These are phyloP conservation scores for Chamaenerion angustifolium DNA, from an alignment of 345 rosid species.

Conservation along the genomic window DNA sequence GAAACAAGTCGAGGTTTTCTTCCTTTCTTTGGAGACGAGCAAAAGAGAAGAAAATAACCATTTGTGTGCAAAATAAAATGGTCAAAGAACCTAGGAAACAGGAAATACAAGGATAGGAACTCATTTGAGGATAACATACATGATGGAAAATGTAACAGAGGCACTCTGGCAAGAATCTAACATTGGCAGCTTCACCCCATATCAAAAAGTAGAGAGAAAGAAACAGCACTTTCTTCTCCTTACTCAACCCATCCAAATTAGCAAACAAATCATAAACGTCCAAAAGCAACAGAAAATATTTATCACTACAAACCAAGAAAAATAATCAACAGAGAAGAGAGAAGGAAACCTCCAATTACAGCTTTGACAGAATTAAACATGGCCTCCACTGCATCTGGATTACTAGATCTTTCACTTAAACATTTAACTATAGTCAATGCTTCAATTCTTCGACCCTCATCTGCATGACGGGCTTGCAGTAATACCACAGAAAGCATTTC, in stretches of 20 bases:
- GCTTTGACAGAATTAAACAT: too few relatives aligned
- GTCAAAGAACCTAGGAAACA: too few relatives aligned
- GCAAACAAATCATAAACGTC: too few relatives aligned
- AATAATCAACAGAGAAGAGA: too few relatives aligned
- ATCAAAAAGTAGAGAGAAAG: slow-evolving; percentile 72
- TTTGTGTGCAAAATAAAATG: too few relatives aligned
- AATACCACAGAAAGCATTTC: slow-evolving; percentile 51
- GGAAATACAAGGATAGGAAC: not conserved
- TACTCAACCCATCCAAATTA: slow-evolving; percentile 60
- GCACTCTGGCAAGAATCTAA: slow-evolving; percentile 19
- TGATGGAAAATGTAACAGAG: slow-evolving; percentile 73
- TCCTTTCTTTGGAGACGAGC: not conserved
- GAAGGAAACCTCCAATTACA: too few relatives aligned
- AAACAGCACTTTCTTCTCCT: slow-evolving; percentile 71
- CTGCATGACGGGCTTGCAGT: slow-evolving; percentile 76
- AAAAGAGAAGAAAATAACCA: not conserved
- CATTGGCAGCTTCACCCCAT: slow-evolving; percentile 51
- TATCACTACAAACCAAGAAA: too few relatives aligned
- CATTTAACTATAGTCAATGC: slow-evolving; percentile 56
- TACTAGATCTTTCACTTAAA: slow-evolving; percentile 76
- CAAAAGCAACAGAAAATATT: too few relatives aligned
- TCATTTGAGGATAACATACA: slow-evolving; percentile 26
- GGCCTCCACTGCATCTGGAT: too few relatives aligned
- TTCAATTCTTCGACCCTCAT: slow-evolving; percentile 63
- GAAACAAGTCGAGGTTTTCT: not conserved